phyloP scores from a whole-genome alignment of 345 rosid species.

The Adansonia digitata region DNA sequence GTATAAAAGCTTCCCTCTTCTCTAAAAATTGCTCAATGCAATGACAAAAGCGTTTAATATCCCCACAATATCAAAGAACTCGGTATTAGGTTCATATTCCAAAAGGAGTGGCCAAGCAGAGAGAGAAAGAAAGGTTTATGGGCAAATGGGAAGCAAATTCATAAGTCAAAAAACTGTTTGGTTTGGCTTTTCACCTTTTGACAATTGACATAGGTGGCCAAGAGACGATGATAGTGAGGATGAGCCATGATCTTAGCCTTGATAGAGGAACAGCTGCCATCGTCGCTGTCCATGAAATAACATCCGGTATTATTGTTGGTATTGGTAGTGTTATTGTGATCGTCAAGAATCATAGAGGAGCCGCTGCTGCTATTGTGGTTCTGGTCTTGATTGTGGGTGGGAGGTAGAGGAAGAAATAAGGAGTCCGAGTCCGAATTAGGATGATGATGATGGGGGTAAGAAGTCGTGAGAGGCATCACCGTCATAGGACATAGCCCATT shows the following conservation, averaged over 20 bases:
- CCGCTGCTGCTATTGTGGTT: constrained; percentile 29
- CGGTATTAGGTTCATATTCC: background rate
- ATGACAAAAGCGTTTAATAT: background rate
- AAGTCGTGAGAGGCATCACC: constrained; percentile 59
- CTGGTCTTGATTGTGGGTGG: constrained; percentile 22
- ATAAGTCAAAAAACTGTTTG: background rate
- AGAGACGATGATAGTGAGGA: constrained; percentile 92
- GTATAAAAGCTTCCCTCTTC: background rate
- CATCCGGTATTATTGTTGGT: constrained; percentile 14
- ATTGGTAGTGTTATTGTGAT: constrained; percentile 16
- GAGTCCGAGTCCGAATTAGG: constrained; percentile 28
- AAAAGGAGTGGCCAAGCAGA: background rate
- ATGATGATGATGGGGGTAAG: constrained; percentile 30
- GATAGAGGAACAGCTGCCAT: constrained; percentile 34
- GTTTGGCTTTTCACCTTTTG: constrained; percentile 63
- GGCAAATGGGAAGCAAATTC: background rate
- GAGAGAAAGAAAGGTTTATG: background rate
- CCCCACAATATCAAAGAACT: background rate
- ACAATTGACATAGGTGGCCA: constrained; percentile 83
- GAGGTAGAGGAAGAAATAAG: constrained; percentile 29
- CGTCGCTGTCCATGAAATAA: constrained; percentile 61
- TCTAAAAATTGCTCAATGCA: background rate
- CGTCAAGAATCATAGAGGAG: constrained; percentile 46
- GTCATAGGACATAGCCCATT: constrained; percentile 58
- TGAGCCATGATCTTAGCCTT: constrained; percentile 97